phyloP scores from a whole-genome alignment of 1,284 basidiomycete species.

The Ganoderma sp. region DNA sequence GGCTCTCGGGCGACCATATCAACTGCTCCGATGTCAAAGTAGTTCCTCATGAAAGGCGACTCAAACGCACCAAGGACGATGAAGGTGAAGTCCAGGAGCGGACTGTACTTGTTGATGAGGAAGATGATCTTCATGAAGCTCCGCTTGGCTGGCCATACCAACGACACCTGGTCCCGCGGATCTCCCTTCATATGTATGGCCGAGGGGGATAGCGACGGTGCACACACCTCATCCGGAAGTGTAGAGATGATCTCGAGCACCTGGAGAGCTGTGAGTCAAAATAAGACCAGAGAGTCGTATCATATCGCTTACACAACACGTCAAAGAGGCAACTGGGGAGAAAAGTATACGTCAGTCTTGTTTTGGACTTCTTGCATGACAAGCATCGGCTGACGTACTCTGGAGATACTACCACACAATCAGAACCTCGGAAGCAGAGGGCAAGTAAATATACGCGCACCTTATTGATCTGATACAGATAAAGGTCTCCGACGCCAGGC shows the following conservation, averaged over 20 bases:
- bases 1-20: slow-evolving; percentile 3
- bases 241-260: not conserved
- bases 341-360: too few species aligned
- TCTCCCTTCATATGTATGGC: not conserved
- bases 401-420: not conserved
- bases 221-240: slow-evolving; percentile 1
- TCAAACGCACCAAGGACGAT: not conserved
- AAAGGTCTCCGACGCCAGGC: not conserved
- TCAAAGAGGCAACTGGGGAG: not conserved
- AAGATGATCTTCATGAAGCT: slow-evolving; percentile 7
- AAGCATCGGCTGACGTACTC: not conserved
- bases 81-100: not conserved
- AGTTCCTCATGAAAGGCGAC: too few species aligned
- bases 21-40: not conserved
- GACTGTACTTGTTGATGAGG: slow-evolving; percentile 3
- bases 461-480: slow-evolving; percentile 6
- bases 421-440: not conserved
- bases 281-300: not conserved
- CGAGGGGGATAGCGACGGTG: not conserved
- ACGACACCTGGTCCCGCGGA: not conserved
- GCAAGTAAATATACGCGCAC: not conserved
- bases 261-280: not conserved
- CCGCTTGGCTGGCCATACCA: slow-evolving; percentile 1
- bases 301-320: not conserved
- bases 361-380: not conserved